Evolutionary conservation across 2,329 filamentous ascomycete genomes (phyloP).

Genomic region (Calonectria montana): DNA sequence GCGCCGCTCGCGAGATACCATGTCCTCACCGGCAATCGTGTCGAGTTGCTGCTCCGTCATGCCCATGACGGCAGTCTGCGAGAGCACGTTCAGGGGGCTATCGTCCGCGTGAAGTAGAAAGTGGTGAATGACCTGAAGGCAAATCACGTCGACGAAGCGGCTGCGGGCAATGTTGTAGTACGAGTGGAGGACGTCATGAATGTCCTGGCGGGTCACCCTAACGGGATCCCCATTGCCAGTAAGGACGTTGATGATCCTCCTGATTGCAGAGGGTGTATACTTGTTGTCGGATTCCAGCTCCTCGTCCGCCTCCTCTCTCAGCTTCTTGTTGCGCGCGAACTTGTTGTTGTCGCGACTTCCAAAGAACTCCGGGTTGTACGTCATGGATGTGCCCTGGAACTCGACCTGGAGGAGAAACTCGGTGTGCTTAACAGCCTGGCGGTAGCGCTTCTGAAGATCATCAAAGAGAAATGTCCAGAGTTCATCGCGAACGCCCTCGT

Average conservation of each 20-base stretch:
- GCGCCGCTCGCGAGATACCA: slow-evolving; percentile 52
- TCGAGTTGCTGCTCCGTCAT: slow-evolving; percentile 62
- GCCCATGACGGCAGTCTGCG: slow-evolving; percentile 59
- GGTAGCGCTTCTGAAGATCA: slow-evolving; percentile 58
- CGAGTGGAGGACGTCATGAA: slow-evolving; percentile 69
- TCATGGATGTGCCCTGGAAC: slow-evolving; percentile 37
- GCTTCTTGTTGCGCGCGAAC: not conserved
- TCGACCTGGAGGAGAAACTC: slow-evolving; percentile 58
- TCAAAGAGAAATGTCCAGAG: slow-evolving; percentile 60
- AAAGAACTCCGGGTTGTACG: slow-evolving; percentile 32
- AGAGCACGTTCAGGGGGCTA: slow-evolving; percentile 66
- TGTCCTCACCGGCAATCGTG: slow-evolving; percentile 69
- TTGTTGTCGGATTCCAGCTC: not conserved
- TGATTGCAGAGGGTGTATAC: not conserved
- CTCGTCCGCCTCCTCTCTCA: not conserved
- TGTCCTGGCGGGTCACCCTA: slow-evolving; percentile 57
- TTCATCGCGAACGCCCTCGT: slow-evolving; percentile 54
- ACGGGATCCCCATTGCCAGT: slow-evolving; percentile 42
- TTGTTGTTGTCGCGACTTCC: slow-evolving; percentile 34
- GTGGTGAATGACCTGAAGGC: slow-evolving; percentile 67
- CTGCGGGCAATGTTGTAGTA: slow-evolving; percentile 73
- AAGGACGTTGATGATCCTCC: not conserved
- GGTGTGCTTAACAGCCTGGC: slow-evolving; percentile 59
- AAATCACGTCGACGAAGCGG: slow-evolving; percentile 73
- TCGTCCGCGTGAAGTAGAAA: slow-evolving; percentile 61